Evolutionary conservation across 164 flowering plant genomes (phyloP), one percentile per base, ranked within the genome.

Genomic region (Platanus orientalis): DNA sequence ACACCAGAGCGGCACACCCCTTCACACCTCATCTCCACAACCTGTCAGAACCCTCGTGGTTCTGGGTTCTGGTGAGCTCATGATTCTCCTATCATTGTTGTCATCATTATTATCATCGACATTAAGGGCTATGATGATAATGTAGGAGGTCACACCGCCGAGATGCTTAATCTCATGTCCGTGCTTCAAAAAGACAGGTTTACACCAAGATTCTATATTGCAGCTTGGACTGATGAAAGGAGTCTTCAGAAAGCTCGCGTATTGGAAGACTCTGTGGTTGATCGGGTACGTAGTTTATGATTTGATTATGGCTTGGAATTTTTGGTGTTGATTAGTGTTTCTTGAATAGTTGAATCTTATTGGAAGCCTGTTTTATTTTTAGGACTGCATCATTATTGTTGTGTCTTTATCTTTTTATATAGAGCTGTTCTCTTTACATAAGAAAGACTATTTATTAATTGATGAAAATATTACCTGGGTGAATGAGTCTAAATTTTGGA

Each of bases 141-240:
- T 75, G 65, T 39, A 90, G 97, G 98, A 27, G 98, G 98, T 45
- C 97, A 91, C 73, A 94, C 98, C 0, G 96, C 97, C 0, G 99
- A 94, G 86, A 88, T 94, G 94, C 65, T 94, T 21, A 89, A 89
- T 78, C 80, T 92, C 32, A 57, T 94, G 49, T 57, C 71, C 0
- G 89, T 77, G 40, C 76, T 94, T 75, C 79, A 79, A 25, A 83
- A 65, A 66, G 88, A 85, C 49, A 80, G 82, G 69, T 89, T 86
- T 66, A 61, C 53, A 7, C 94, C 96, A 6, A 75, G 99, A 72
- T 79, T 69, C 57, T 92, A 94, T 56, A 59, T 91, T 63, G 93
- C 97, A 16, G 96, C 97, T 66, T 85, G 84, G 4, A 88, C 97
- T 51, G 96, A 94, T 78, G 85, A 78, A 65, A 88, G 91, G 96